A percentile compares a stretch with the other conserved stretches of the same genome.
phyloP scores from a whole-genome alignment of 768 basidiomycete genomes.

The Cyclocybe cylindracea region DNA sequence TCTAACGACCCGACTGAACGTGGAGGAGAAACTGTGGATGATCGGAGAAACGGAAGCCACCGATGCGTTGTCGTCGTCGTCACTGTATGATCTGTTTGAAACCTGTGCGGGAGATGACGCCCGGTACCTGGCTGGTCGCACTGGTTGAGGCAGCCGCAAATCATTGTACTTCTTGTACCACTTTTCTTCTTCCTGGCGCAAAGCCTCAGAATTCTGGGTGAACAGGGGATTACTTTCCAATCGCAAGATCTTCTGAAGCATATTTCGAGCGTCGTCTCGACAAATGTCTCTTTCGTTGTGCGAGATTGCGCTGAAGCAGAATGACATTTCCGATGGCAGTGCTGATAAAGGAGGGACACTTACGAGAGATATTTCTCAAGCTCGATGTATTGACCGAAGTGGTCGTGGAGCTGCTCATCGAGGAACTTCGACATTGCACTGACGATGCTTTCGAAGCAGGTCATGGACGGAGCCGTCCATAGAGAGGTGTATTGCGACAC shows the following conservation, averaged over 20 bases:
- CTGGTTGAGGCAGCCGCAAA: background rate
- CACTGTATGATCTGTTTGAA: conserved; percentile 2
- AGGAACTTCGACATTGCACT: conserved; percentile 11
- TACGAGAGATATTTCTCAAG: conserved; percentile 29
- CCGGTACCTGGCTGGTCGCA: too few relatives aligned
- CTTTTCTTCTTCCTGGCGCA: conserved; percentile 9
- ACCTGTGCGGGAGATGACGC: background rate
- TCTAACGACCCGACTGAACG: too few relatives aligned
- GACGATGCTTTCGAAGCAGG: conserved; percentile 31
- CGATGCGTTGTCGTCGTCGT: too few relatives aligned
- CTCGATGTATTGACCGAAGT: conserved; percentile 31
- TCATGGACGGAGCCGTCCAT: conserved; percentile 27
- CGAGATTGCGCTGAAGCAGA: background rate
- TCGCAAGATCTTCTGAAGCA: conserved; percentile 32
- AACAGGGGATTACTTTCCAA: conserved; percentile 41
- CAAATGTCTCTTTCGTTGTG: conserved; percentile 6
- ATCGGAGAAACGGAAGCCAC: background rate
- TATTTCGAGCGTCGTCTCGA: conserved; percentile 18
- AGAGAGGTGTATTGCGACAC: conserved; percentile 24
- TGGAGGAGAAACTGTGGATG: conserved; percentile 36
- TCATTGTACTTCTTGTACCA: conserved; percentile 20
- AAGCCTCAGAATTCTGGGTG: conserved; percentile 29
- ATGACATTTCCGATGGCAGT: background rate
- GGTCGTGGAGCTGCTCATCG: conserved; percentile 14
- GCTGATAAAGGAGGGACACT: background rate